Percentiles rank a stretch among this genome's conserved stretches.
Conservation (phyloP, 495 filamentous ascomycete species). For the Daldinia decipiens region DNA sequence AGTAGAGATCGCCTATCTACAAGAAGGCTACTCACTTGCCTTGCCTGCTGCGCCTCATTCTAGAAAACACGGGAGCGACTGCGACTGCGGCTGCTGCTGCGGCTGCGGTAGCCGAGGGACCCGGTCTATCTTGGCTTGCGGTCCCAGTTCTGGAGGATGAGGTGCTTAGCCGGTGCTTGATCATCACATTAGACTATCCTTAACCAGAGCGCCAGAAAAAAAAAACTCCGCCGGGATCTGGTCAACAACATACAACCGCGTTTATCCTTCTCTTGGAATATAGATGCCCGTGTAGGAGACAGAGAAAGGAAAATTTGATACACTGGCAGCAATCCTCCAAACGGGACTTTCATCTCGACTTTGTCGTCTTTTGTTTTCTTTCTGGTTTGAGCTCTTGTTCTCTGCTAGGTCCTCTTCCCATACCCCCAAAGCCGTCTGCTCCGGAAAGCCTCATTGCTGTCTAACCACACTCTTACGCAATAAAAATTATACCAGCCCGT, state of each 20-base stretch:
- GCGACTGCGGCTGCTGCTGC: background rate
- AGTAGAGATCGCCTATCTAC: slow-evolving; percentile 23
- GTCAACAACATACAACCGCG: slow-evolving; percentile 31
- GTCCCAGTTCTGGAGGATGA: slow-evolving; percentile 16
- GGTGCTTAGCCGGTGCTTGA: slow-evolving; percentile 24
- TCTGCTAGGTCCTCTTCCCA: slow-evolving; percentile 12
- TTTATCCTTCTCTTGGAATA: slow-evolving; percentile 34
- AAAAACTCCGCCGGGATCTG: slow-evolving; percentile 4
- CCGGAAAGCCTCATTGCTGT: slow-evolving; percentile 28
- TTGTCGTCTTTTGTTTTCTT: slow-evolving; percentile 27
- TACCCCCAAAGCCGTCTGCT: slow-evolving; percentile 20
- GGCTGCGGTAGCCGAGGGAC: slow-evolving; percentile 3
- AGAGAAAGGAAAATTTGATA: slow-evolving; percentile 31
- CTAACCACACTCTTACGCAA: slow-evolving; percentile 4
- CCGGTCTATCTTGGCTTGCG: slow-evolving; percentile 12
- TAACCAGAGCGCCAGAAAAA: slow-evolving; percentile 17
- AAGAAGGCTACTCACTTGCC: slow-evolving; percentile 5
- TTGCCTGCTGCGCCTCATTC: slow-evolving; percentile 34
- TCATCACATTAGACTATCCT: slow-evolving; percentile 40
- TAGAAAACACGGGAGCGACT: slow-evolving; percentile 11
- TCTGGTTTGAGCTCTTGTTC: slow-evolving; percentile 20
- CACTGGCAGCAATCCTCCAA: slow-evolving; percentile 22
- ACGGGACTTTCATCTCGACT: slow-evolving; percentile 25
- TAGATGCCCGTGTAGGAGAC: slow-evolving; percentile 30
- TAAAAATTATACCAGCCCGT: slow-evolving; percentile 79